Conservation (phyloP, 1,284 basidiomycete genomes). For the Cutaneotrichosporon cutaneum region DNA sequence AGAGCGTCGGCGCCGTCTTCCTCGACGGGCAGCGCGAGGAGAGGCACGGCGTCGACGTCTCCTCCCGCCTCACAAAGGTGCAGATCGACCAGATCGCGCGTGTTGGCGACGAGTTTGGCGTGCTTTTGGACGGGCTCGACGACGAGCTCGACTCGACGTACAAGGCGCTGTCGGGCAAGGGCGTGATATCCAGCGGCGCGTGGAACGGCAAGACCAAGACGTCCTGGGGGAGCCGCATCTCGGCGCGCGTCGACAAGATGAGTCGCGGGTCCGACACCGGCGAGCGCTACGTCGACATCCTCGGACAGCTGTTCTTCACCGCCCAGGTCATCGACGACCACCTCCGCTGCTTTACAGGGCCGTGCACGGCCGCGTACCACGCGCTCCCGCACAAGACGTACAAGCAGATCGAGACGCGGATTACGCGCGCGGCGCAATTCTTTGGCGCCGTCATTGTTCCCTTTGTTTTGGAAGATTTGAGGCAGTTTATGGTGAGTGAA, state of each 20-base stretch:
- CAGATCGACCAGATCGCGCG: constrained; percentile 32
- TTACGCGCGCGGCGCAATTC: constrained; percentile 82
- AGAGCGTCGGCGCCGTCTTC: constrained; percentile 57
- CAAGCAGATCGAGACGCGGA: constrained; percentile 66
- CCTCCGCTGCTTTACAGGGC: constrained; percentile 64
- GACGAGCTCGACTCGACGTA: constrained; percentile 77
- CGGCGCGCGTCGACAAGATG: constrained; percentile 81
- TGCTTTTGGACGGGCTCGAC: constrained; percentile 67
- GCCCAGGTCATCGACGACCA: constrained; percentile 84
- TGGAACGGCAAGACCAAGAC: constrained; percentile 69
- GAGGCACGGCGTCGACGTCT: constrained; percentile 58
- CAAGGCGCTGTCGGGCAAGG: constrained; percentile 88
- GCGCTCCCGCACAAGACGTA: constrained; percentile 67
- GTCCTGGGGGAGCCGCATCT: constrained; percentile 75
- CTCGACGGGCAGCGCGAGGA: constrained; percentile 53
- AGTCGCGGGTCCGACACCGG: constrained; percentile 87
- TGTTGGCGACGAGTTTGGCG: constrained; percentile 62
- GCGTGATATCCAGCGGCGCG: constrained; percentile 56
- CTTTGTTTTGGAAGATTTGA: constrained; percentile 75
- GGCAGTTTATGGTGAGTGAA: constrained; percentile 68
- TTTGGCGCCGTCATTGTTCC: constrained; percentile 84
- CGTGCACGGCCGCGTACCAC: constrained; percentile 65
- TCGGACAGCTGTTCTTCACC: constrained; percentile 71
- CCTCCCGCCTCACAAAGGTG: constrained; percentile 14
- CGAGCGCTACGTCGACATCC: constrained; percentile 74